Evolutionary conservation across 164 flowering plant species (phyloP).

Genomic region (grape (Vitis vinifera)): DNA sequence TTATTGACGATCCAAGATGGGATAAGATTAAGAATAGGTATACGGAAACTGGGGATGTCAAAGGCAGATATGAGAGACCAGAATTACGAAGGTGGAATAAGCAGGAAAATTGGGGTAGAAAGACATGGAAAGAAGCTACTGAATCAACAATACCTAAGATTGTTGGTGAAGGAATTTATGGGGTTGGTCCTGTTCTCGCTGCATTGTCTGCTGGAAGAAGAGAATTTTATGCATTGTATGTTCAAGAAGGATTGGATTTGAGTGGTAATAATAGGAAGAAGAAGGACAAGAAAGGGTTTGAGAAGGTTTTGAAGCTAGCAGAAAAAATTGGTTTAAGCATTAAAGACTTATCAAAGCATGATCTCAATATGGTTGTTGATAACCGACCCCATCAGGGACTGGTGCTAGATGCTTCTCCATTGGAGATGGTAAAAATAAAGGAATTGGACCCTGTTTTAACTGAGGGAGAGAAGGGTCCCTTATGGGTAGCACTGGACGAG

Average conservation of each 20-base stretch:
- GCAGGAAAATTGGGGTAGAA: slow-evolving; percentile 81
- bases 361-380: slow-evolving; percentile 87
- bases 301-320: slow-evolving; percentile 67
- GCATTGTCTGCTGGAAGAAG: slow-evolving; percentile 80
- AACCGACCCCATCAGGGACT: slow-evolving; percentile 94
- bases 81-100: slow-evolving; percentile 65
- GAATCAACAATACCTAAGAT: slow-evolving; percentile 73
- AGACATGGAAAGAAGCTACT: slow-evolving; percentile 76
- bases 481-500: slow-evolving; percentile 97
- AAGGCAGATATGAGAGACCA: slow-evolving; percentile 41
- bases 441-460: slow-evolving; percentile 62
- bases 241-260: slow-evolving; percentile 88
- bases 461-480: slow-evolving; percentile 49
- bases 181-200: slow-evolving; percentile 94
- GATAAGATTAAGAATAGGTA: slow-evolving; percentile 47
- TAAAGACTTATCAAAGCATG: slow-evolving; percentile 80
- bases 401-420: slow-evolving; percentile 89
- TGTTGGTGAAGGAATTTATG: slow-evolving; percentile 86
- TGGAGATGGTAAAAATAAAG: slow-evolving; percentile 73
- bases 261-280: slow-evolving; percentile 78
- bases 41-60: slow-evolving; percentile 26
- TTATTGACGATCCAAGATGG: slow-evolving; percentile 68
- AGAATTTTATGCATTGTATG: slow-evolving; percentile 74
- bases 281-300: slow-evolving; percentile 91
- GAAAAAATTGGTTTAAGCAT: slow-evolving; percentile 58